A percentile compares a stretch with the other conserved stretches of the same genome.
Conservation (phyloP, 2,329 filamentous ascomycete genomes). For the Alternaria sp. region DNA sequence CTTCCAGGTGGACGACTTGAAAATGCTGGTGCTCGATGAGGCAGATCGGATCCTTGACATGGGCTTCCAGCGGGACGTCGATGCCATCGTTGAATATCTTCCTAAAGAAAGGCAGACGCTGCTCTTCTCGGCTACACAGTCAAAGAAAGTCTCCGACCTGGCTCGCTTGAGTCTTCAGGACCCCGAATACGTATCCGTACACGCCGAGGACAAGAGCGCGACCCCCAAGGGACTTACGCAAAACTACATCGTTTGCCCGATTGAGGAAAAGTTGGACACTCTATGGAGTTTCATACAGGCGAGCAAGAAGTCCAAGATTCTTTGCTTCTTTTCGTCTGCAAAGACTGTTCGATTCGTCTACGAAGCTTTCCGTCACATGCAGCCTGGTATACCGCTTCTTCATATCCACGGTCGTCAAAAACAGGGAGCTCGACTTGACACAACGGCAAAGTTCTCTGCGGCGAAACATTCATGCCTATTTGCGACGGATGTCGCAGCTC, state of each 20-base stretch:
- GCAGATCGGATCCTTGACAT: slow-evolving; percentile 97
- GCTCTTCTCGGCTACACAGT: slow-evolving; percentile 96
- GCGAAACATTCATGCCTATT: slow-evolving; percentile 89
- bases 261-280: slow-evolving; percentile 89
- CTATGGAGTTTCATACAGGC: slow-evolving; percentile 91
- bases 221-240: slow-evolving; percentile 88
- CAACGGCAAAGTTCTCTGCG: slow-evolving; percentile 81
- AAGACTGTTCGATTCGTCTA: slow-evolving; percentile 98
- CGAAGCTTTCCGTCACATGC: slow-evolving; percentile 89
- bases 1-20: slow-evolving; percentile 88
- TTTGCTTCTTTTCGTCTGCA: slow-evolving; percentile 93
- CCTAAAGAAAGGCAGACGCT: slow-evolving; percentile 87
- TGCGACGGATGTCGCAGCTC: slow-evolving; percentile 92
- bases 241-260: slow-evolving; percentile 85
- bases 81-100: slow-evolving; percentile 91
- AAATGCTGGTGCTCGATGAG: slow-evolving; percentile 93
- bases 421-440: slow-evolving; percentile 85
- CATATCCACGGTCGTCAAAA: slow-evolving; percentile 96
- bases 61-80: slow-evolving; percentile 90
- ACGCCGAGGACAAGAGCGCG: slow-evolving; percentile 79
- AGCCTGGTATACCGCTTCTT: slow-evolving; percentile 90
- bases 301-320: slow-evolving; percentile 91
- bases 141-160: slow-evolving; percentile 90
- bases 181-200: slow-evolving; percentile 93
- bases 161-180: slow-evolving; percentile 87